Percentiles rank a stretch among this genome's conserved stretches.
Conservation (phyloP, 768 basidiomycete species). For the Daedalea quercina region DNA sequence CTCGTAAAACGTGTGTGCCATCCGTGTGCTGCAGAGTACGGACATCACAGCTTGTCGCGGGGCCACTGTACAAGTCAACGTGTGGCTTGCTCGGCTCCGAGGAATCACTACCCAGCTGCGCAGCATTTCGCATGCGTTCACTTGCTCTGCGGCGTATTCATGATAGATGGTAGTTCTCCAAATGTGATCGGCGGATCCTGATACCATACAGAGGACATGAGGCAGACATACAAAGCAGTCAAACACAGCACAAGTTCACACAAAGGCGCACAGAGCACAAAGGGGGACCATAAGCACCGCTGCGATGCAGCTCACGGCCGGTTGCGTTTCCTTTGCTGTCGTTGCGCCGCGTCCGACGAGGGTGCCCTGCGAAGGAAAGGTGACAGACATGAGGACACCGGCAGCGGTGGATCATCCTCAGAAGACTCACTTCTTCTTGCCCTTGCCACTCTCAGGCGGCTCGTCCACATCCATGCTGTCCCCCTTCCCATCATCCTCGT, state of each 20-base stretch:
- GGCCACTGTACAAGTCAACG: too few species aligned
- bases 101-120: too few species aligned
- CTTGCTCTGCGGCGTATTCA: too few species aligned
- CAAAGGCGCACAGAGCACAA: neutral
- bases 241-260: neutral
- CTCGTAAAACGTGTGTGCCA: neutral
- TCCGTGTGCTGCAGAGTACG: neutral
- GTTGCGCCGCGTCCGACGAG: neutral
- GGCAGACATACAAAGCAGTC: neutral
- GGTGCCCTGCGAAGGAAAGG: neutral
- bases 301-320: neutral
- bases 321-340: constrained; percentile 1
- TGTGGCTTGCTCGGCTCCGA: too few species aligned
- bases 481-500: constrained; percentile 22
- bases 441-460: constrained; percentile 33
- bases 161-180: too few species aligned
- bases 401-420: constrained; percentile 41
- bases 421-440: constrained; percentile 35
- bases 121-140: too few species aligned
- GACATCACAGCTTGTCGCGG: neutral
- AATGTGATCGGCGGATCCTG: too few species aligned
- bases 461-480: constrained; percentile 69
- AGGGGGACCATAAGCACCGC: neutral
- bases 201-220: neutral
- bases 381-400: neutral